Conservation (phyloP, 352 stramenopile genomes). For the Phytophthora kernoviae region DNA sequence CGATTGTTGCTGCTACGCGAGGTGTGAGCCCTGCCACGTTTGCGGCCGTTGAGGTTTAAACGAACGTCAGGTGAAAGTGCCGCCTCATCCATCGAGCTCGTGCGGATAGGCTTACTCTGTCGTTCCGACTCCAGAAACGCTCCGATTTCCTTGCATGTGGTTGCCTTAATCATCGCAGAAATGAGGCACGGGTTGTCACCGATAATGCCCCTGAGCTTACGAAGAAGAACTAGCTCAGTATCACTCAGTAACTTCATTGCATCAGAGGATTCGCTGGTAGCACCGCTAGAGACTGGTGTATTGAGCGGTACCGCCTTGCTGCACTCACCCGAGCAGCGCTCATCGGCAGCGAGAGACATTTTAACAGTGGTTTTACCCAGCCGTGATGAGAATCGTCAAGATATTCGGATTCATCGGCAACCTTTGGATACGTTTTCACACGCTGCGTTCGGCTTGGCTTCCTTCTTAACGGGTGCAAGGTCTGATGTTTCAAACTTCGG, state of each 20-base stretch:
- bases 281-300: not conserved
- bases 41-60: slow-evolving; percentile 43
- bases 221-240: slow-evolving; percentile 58
- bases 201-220: slow-evolving; percentile 58
- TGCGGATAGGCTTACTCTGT: slow-evolving; percentile 22
- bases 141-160: slow-evolving; percentile 61
- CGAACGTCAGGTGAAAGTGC: slow-evolving; percentile 47
- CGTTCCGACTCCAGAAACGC: slow-evolving; percentile 54
- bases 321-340: slow-evolving; percentile 45
- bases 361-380: slow-evolving; percentile 51
- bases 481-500: slow-evolving; percentile 52
- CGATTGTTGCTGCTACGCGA: slow-evolving; percentile 62
- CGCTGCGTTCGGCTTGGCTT: slow-evolving; percentile 30
- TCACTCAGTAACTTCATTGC: slow-evolving; percentile 13
- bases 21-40: slow-evolving; percentile 36
- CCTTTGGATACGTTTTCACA: slow-evolving; percentile 27
- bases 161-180: slow-evolving; percentile 56
- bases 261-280: not conserved
- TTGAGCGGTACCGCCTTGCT: slow-evolving; percentile 34
- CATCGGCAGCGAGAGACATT: slow-evolving; percentile 34
- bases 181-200: slow-evolving; percentile 77
- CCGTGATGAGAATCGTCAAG: slow-evolving; percentile 62
- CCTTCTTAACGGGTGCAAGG: slow-evolving; percentile 16
- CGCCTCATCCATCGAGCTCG: slow-evolving; percentile 35
- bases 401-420: slow-evolving; percentile 65